A percentile compares a stretch with the other conserved stretches of the same genome.
These are phyloP conservation scores for Raddia distichophylla DNA, from an alignment of 176 grass and related monocot species.

Conservation along the genomic window DNA sequence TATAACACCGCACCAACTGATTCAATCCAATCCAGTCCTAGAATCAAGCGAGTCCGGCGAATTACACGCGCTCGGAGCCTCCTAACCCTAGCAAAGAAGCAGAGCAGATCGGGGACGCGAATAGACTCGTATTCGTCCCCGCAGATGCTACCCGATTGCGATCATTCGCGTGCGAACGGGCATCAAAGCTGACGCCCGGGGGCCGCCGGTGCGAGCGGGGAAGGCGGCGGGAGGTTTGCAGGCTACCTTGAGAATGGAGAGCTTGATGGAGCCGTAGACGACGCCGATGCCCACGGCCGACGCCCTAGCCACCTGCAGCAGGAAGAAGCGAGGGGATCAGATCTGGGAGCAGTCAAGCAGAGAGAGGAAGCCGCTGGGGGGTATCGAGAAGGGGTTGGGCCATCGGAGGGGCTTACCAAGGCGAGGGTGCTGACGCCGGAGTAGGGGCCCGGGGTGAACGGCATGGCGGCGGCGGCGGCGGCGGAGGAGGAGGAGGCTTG, in stretches of 20 bases:
- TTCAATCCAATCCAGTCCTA: neutral
- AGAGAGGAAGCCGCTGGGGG: neutral
- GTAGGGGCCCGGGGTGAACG: constrained; percentile 76
- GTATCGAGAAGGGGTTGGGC: neutral
- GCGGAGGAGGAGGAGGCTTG: neutral
- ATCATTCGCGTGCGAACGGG: neutral
- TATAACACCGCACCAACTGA: neutral
- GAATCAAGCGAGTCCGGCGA: too few relatives aligned
- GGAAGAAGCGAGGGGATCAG: neutral
- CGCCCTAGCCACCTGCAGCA: constrained; percentile 71
- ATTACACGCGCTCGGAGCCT: neutral
- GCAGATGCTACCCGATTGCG: neutral
- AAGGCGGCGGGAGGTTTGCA: too few relatives aligned
- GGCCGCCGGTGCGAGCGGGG: neutral
- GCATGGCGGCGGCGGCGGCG: constrained; percentile 52
- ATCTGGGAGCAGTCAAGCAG: constrained; percentile 29
- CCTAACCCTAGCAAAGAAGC: neutral
- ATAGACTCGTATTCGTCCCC: too few relatives aligned
- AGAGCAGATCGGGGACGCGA: neutral
- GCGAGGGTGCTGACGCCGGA: constrained; percentile 90
- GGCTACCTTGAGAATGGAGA: constrained; percentile 75
- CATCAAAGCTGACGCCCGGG: neutral
- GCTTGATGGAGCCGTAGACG: constrained; percentile 86
- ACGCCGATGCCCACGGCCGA: constrained; percentile 71
- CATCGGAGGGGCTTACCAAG: constrained; percentile 44